These are phyloP conservation scores for Colletotrichum brevisporum DNA, from an alignment of 2,329 filamentous ascomycete species.

Conservation along the genomic window DNA sequence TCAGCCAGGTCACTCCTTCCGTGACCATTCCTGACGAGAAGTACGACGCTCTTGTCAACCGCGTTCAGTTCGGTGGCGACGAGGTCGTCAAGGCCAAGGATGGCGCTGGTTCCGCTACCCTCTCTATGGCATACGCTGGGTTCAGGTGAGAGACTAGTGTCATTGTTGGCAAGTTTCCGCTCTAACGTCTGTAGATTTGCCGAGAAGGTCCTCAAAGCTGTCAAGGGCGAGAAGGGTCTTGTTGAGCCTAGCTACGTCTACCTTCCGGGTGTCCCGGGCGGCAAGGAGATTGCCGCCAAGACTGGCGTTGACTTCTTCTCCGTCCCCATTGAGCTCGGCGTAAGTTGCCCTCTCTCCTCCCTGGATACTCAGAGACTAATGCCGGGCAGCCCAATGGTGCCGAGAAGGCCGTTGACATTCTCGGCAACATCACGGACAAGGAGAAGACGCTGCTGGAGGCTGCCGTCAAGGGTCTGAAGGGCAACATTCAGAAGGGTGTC, in stretches of 20 bases:
- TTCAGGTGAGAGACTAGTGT: constrained; percentile 75
- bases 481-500: constrained; percentile 95
- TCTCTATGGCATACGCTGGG: constrained; percentile 96
- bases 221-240: constrained; percentile 91
- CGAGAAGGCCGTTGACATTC: constrained; percentile 86
- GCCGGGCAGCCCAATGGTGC: constrained; percentile 79
- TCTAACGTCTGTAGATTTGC: constrained; percentile 76
- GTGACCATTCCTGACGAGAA: constrained; percentile 90
- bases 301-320: constrained; percentile 95
- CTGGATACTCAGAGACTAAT: constrained; percentile 44
- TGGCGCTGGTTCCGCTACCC: constrained; percentile 88
- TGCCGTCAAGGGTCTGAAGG: constrained; percentile 83
- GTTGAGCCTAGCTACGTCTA: constrained; percentile 97
- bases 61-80: constrained; percentile 98
- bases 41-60: constrained; percentile 90
- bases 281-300: constrained; percentile 86
- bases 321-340: constrained; percentile 93
- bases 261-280: constrained; percentile 89
- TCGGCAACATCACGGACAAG: constrained; percentile 82
- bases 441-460: constrained; percentile 90
- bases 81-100: constrained; percentile 97
- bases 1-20: constrained; percentile 88
- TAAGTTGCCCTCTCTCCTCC: constrained; percentile 66
- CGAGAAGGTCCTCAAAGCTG: constrained; percentile 91
- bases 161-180: constrained; percentile 30